These are phyloP conservation scores for Camelina laxa DNA, from an alignment of 345 rosid species.

Conservation along the genomic window DNA sequence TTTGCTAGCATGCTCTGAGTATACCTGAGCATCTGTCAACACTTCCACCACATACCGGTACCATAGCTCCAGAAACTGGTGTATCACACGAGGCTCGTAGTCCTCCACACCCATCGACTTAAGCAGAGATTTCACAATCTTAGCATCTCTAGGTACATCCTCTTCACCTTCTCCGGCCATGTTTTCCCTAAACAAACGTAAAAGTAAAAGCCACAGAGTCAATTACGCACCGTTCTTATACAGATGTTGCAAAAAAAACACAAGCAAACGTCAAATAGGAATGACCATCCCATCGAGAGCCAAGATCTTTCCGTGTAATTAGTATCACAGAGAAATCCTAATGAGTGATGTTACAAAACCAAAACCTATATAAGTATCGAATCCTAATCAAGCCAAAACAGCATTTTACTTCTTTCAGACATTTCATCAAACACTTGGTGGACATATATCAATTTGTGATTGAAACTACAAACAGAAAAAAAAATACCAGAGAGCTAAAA, in stretches of 20 bases:
- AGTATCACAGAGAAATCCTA: too few species aligned
- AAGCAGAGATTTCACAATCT: constrained; percentile 75
- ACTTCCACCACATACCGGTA: constrained; percentile 86
- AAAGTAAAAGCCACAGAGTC: neutral
- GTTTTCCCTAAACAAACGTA: neutral
- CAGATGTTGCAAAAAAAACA: neutral
- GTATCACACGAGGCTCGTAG: constrained; percentile 85
- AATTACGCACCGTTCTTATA: neutral
- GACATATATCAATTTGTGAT: neutral
- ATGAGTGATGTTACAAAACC: neutral
- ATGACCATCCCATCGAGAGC: too few species aligned
- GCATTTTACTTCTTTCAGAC: constrained; percentile 26
- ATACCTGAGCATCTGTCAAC: constrained; percentile 83
- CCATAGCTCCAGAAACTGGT: constrained; percentile 92
- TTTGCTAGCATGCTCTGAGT: constrained; percentile 90
- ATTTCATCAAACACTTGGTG: constrained; percentile 40
- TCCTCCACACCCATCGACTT: constrained; percentile 95
- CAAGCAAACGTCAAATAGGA: neutral
- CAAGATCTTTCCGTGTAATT: too few species aligned
- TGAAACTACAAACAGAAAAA: neutral
- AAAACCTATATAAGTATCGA: neutral
- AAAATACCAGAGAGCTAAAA: neutral
- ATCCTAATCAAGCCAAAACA: neutral
- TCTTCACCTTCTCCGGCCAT: constrained; percentile 68
- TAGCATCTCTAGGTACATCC: constrained; percentile 87